Base-by-base conservation (phyloP, 768 basidiomycete genomes). In the Kwoniella europaea region DNA sequence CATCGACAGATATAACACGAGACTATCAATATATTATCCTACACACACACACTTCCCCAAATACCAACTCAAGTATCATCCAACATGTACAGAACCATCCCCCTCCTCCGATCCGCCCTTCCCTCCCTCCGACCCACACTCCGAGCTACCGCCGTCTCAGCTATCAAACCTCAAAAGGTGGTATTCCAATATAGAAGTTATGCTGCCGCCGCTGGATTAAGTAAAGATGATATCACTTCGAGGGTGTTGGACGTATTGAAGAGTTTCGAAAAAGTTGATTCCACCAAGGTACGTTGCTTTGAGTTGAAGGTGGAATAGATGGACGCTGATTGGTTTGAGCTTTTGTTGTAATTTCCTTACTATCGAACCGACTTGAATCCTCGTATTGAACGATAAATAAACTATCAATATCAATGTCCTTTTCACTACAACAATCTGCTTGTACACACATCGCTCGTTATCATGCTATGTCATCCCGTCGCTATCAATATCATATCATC, bases 211-310 rank as follows among this genome's bases (percentile, higher is more conserved):
- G 87, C 88, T 29, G 88, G 88, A 46, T 87, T 94, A 71, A 87
- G 89, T 63, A 88, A 87, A 82, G 88, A 90, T 56, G 86, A 86
- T 76, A 91, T 97, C 79, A 86, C 90, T 81, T 83, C 86, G 76
- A 89, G 94, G 75, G 88, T 97, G 62, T 81, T 92, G 69, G 91
- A 93, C 70, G 90, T 94, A 58, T 85, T 97, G 82, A 91, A 91
- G 86, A 88, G 89, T 22, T 95, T 93, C 83, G 94, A 95, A 84
- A 94, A 94, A 86, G 91, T 95, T 63, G 88, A 93, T 84, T 85
- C 86, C 18, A 84, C 86, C 55, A 94, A 94, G 87, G 93, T 87
- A 72, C 58, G 85, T 89, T 43, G 2, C 42, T 63, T 58, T 24
- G 18, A 56, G 10, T 56, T 10, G 18, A n/a, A 18, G 20, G 27